A percentile compares a stretch with the other conserved stretches of the same genome.
phyloP scores from a whole-genome alignment of 1,284 basidiomycete species.

The Austroboletus novae-zelandiae region DNA sequence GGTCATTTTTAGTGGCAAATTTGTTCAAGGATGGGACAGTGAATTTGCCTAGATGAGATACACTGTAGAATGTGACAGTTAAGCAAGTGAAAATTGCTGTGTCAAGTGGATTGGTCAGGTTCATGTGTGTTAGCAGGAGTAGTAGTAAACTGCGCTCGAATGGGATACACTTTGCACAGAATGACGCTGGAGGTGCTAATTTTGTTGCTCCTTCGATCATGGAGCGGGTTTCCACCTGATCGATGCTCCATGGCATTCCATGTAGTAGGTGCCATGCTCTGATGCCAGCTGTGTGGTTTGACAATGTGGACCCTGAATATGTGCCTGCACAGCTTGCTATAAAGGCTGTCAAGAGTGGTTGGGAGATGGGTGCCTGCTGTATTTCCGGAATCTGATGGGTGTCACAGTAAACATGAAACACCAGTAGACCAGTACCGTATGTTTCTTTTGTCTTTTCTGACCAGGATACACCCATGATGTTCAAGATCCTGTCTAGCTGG shows the following conservation, averaged over 20 bases:
- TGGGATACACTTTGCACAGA: not conserved
- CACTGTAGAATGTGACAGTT: not conserved
- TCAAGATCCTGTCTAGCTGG: slow-evolving; percentile 12
- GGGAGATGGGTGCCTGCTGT: not conserved
- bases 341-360: not conserved
- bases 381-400: not conserved
- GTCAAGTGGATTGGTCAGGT: not conserved
- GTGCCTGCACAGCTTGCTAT: not conserved
- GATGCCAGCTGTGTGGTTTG: not conserved
- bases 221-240: not conserved
- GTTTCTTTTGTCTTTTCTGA: slow-evolving; percentile 15
- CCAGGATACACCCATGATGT: slow-evolving; percentile 18
- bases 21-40: not conserved
- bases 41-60: not conserved
- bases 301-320: not conserved
- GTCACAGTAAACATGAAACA: slow-evolving; percentile 15
- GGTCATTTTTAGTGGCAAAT: not conserved
- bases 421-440: slow-evolving; percentile 30
- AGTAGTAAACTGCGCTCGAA: too few species aligned
- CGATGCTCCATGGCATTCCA: not conserved
- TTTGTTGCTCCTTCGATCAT: not conserved
- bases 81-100: not conserved
- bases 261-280: not conserved
- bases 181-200: not conserved
- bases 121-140: too few species aligned